Base-by-base conservation (phyloP, 129 eudicot genomes). In the Lactuca saligna region DNA sequence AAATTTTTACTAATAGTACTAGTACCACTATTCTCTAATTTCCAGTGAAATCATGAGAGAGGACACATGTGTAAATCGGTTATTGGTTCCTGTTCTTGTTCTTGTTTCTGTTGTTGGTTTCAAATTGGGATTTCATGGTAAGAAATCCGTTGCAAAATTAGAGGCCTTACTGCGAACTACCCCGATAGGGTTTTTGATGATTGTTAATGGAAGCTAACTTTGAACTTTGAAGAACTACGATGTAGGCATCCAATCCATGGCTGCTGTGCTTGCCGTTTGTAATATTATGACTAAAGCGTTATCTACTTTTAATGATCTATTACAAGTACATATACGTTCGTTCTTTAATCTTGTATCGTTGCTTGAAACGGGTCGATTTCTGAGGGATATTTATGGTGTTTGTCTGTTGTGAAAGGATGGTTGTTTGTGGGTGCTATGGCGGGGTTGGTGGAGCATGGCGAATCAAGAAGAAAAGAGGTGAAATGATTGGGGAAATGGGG, bases 401-500 rank as follows among this genome's bases (percentile, higher is more conserved):
- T 71, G 68, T 61, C 14, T 32, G 25, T 13, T 8, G 61, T 72
- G 54, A 31, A 61, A 61, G 69, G 15, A 72, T 72, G 42, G 68
- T 72, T 49, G 61, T 50, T 35, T 38, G 20, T 37, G 42, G 67
- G 61, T 44, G 57, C 29, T 57, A 74, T 54, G 59, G 54, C 48
- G 60, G 51, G 66, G 72, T 72, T 61, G 77, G 78, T 74, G 65
- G 72, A 64, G 78, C 78, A 74, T 55, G 78, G 57, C 7, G 72
- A 55, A 74, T 74, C 78, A 65, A 74, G 49, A 32, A 74, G 56
- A 67, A 68, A 67, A 69, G 63, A 60, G 68, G 35, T 49, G 63
- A 75, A 75, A 75, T 75, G 80, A 67, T 68, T 75, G 74, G 79
- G 54, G 69, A 75, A 66, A 48, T 75, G 63, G 73, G 74, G 68